Evolutionary conservation across 495 filamentous ascomycete species (phyloP).

Genomic region (Penicillium canescens): DNA sequence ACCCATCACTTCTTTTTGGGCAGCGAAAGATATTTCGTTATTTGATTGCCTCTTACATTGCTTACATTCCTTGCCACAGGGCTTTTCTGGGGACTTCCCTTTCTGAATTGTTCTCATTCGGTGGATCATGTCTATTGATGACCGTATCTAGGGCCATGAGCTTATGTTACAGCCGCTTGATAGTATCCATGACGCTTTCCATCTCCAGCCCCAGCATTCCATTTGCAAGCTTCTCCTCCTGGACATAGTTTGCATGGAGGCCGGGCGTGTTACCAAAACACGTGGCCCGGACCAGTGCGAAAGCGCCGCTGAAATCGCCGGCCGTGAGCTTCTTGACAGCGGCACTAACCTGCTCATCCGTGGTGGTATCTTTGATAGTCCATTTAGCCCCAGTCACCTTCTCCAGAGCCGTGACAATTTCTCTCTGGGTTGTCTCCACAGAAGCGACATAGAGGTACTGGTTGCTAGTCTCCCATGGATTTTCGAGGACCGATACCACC

Average conservation of each 20-base stretch:
- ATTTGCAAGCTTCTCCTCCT: constrained; percentile 29
- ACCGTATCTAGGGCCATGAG: too few relatives aligned
- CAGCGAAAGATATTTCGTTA: too few relatives aligned
- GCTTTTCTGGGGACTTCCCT: too few relatives aligned
- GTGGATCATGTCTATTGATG: too few relatives aligned
- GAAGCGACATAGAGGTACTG: constrained; percentile 47
- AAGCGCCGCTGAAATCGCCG: constrained; percentile 36
- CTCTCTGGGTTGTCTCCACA: constrained; percentile 43
- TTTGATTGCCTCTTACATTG: too few relatives aligned
- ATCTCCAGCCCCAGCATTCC: constrained; percentile 27
- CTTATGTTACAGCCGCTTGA: constrained; percentile 16
- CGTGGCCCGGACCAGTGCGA: constrained; percentile 28
- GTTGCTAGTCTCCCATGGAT: constrained; percentile 45
- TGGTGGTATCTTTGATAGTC: constrained; percentile 33
- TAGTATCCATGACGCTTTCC: constrained; percentile 29
- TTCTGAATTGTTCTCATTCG: too few relatives aligned
- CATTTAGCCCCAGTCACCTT: constrained; percentile 40
- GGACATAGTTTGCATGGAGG: constrained; percentile 28
- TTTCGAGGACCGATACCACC: constrained; percentile 38
- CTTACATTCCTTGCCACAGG: too few relatives aligned
- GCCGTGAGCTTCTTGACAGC: constrained; percentile 32
- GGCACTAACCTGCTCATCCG: constrained; percentile 24
- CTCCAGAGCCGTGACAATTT: constrained; percentile 48
- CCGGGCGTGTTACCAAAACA: constrained; percentile 26
- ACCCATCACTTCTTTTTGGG: too few relatives aligned